Base-by-base conservation (phyloP, 805 yeast species). In the Myxozyma lipomycoides region DNA sequence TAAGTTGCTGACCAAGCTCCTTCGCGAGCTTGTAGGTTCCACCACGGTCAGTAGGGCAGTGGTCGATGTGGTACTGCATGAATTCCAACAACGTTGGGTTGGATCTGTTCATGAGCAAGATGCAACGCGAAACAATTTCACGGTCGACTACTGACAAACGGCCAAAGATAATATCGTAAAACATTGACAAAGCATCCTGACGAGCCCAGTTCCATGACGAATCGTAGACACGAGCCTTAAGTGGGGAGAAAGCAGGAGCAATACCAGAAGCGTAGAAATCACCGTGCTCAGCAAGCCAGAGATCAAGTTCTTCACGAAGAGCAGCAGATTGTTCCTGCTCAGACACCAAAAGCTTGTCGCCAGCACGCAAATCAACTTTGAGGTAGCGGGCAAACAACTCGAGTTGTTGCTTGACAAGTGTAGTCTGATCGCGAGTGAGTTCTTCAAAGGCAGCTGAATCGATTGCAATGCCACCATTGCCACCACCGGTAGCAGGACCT, bases 151-250 rank as follows among this genome's bases (percentile, higher is more conserved):
- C 83, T 56, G 89, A 81, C 58, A 85, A 78, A 59, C 86, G 84
- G 69, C 98, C 98, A 70, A 93, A 95, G 62, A 93, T 89, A 64
- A 93, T 89, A 71, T 93, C 97, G 68, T 80, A 93, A 74, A 86
- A 93, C 87, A 93, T 84, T 44, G 89, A 81, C 62, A 93, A 75
- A 55, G 93, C 86, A 69, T 93, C 96, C 76, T 93, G 98, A 72
- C 97, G 86, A 43, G 98, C 97, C 98, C 98, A 93, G 72, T 95
- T 95, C 98, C 98, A 93, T 72, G 90, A 89, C 21, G 97, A 89
- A 72, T 93, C 98, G 70, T 91, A 93, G 48, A 84, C 82, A 75
- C 98, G 86, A 25, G 97, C 95, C 76, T 93, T 93, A 73, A 86
- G 78, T 56, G 91, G 78, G 28, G 96, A 86, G 74, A 93, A 93